A percentile compares a stretch with the other conserved stretches of the same genome.
These are phyloP conservation scores for Solanum chiquidenum DNA, from an alignment of 257 asterid genomes.

Conservation along the genomic window DNA sequence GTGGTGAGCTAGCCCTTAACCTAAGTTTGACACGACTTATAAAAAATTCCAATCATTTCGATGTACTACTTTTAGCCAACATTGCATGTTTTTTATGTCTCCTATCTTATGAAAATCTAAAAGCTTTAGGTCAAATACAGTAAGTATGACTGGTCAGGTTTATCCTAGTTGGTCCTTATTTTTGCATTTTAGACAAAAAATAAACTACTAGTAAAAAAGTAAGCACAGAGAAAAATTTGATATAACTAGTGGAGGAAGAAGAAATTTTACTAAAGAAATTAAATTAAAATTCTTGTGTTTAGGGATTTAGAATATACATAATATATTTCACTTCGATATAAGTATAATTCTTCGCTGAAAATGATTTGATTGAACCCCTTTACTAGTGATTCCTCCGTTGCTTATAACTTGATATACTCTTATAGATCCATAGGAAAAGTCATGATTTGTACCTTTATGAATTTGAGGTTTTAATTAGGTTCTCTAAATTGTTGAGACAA, in stretches of 20 bases:
- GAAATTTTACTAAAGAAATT: background rate
- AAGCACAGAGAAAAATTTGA: background rate
- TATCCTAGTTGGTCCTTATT: background rate
- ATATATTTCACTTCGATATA: background rate
- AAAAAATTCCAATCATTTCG: constrained; percentile 1
- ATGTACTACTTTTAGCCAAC: constrained; percentile 5
- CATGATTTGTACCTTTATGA: no score
- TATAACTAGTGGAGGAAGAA: background rate
- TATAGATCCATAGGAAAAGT: no score
- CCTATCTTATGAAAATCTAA: background rate
- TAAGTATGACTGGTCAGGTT: background rate
- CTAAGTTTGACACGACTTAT: background rate
- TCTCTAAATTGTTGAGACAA: background rate
- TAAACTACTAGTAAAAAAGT: background rate
- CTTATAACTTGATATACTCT: background rate
- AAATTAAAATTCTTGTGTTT: background rate
- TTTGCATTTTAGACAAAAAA: background rate
- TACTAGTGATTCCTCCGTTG: no score
- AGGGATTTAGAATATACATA: no score
- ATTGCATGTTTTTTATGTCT: constrained; percentile 10
- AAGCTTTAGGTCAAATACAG: background rate
- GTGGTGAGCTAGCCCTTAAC: background rate
- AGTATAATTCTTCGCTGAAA: background rate
- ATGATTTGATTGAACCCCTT: background rate
- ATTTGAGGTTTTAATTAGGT: no score